phyloP scores from a whole-genome alignment of 163 green algal genomes.

The Scenedesmus sp. region DNA sequence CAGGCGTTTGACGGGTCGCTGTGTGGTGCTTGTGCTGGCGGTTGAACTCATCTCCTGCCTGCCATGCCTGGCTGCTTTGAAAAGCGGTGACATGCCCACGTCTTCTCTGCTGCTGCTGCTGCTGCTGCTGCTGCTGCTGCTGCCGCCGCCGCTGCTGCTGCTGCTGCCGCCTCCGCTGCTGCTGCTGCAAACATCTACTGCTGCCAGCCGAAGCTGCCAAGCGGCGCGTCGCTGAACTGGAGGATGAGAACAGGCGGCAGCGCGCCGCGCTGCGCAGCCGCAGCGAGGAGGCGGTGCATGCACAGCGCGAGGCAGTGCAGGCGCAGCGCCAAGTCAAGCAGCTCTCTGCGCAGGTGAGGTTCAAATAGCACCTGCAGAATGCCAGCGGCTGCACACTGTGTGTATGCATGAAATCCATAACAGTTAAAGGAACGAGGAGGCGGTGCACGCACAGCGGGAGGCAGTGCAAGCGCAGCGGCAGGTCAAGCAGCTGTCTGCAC shows the following conservation, averaged over 20 bases:
- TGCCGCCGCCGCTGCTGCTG: constrained; percentile 14
- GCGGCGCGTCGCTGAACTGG: constrained; percentile 28
- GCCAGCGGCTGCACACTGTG: too few species aligned
- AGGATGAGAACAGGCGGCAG: constrained; percentile 22
- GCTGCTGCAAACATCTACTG: background rate
- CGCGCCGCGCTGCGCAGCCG: background rate
- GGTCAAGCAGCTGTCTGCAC: constrained; percentile 20
- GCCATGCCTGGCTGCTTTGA: too few species aligned
- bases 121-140: background rate
- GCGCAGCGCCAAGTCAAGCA: constrained; percentile 26
- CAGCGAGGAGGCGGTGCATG: background rate
- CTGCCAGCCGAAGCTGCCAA: constrained; percentile 37
- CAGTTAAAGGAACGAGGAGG: background rate
- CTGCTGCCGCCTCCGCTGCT: background rate
- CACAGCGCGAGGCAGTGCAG: background rate
- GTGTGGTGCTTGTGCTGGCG: too few species aligned
- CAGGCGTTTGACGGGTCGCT: too few species aligned
- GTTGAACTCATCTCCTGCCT: too few species aligned
- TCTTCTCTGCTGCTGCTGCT: background rate
- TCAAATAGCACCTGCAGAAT: too few species aligned
- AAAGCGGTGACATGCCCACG: background rate
- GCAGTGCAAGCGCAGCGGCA: constrained; percentile 9
- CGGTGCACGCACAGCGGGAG: background rate
- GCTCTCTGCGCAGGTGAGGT: constrained; percentile 10
- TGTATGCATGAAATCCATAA: too few species aligned